Evolutionary conservation across 306 rosid genomes (phyloP).

Genomic region (Gastrolobium bilobum): DNA sequence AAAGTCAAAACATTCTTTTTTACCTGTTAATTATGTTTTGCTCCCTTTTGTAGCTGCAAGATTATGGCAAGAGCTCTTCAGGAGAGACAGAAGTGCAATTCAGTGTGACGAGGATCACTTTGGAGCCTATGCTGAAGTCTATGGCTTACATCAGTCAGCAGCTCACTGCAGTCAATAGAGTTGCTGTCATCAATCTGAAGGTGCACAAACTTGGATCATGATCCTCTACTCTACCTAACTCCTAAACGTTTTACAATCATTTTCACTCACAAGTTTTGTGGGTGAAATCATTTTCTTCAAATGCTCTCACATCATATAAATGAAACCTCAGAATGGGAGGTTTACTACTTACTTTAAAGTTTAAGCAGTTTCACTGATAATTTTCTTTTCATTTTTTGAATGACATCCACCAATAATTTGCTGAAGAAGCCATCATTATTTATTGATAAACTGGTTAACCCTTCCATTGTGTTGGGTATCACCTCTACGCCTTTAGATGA

Average conservation of each 20-base stretch:
- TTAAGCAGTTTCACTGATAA: constrained; percentile 10
- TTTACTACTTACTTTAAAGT: not conserved
- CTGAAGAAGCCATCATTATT: constrained; percentile 1
- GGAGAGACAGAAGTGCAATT: constrained; percentile 81
- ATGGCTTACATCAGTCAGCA: constrained; percentile 81
- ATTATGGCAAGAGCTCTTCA: constrained; percentile 66
- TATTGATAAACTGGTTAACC: not conserved
- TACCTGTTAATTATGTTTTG: constrained; percentile 42
- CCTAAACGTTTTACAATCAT: constrained; percentile 32
- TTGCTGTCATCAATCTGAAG: constrained; percentile 82
- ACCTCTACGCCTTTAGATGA: not conserved
- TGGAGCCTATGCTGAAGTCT: constrained; percentile 86
- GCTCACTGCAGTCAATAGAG: constrained; percentile 73
- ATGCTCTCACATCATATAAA: constrained; percentile 13
- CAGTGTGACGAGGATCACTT: constrained; percentile 71
- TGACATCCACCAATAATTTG: not conserved
- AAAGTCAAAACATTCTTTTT: constrained; percentile 47
- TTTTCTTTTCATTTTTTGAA: not conserved
- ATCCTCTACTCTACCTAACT: constrained; percentile 24
- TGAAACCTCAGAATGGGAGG: constrained; percentile 29
- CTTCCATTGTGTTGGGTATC: not conserved
- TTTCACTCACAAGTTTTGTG: constrained; percentile 2
- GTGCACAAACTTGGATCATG: constrained; percentile 48
- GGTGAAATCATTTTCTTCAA: constrained; percentile 20
- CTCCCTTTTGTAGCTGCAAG: constrained; percentile 67